Evolutionary conservation across 2,329 filamentous ascomycete species (phyloP).

Genomic region (Cladosporium sp.): DNA sequence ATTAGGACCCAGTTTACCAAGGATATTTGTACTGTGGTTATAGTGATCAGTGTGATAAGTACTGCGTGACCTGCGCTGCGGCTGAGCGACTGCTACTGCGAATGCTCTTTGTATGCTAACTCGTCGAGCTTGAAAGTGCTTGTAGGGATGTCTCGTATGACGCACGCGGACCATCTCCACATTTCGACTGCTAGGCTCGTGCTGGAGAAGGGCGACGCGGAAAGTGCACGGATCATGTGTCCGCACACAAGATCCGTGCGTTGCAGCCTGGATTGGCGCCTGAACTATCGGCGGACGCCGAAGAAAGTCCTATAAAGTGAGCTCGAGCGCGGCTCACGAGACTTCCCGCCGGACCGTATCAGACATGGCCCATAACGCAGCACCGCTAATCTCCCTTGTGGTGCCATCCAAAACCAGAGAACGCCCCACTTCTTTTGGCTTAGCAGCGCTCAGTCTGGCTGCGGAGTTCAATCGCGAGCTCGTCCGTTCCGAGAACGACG

Average conservation of each 20-base stretch:
- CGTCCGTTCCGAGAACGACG: background rate
- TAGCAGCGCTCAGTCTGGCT: background rate
- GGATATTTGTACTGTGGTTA: no score
- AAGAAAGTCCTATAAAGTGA: conserved; percentile 4
- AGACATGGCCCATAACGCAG: background rate
- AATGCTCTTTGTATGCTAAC: no score
- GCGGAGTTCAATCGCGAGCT: background rate
- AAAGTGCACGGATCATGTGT: background rate
- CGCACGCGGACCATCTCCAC: no score
- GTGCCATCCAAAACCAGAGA: background rate
- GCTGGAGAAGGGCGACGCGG: no score
- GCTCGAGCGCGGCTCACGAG: background rate
- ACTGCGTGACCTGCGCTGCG: no score
- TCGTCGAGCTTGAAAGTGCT: no score
- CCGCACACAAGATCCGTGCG: background rate
- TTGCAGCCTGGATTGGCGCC: background rate
- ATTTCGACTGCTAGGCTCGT: no score
- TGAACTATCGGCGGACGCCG: background rate
- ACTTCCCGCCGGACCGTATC: background rate
- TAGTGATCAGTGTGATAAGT: no score
- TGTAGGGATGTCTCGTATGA: no score
- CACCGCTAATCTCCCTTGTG: background rate
- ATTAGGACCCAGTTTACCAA: no score
- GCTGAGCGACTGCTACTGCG: no score
- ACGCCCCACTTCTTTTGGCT: background rate